These are phyloP conservation scores for Rutstroemia sp. DNA, from an alignment of 2,329 filamentous ascomycete species.

Conservation along the genomic window DNA sequence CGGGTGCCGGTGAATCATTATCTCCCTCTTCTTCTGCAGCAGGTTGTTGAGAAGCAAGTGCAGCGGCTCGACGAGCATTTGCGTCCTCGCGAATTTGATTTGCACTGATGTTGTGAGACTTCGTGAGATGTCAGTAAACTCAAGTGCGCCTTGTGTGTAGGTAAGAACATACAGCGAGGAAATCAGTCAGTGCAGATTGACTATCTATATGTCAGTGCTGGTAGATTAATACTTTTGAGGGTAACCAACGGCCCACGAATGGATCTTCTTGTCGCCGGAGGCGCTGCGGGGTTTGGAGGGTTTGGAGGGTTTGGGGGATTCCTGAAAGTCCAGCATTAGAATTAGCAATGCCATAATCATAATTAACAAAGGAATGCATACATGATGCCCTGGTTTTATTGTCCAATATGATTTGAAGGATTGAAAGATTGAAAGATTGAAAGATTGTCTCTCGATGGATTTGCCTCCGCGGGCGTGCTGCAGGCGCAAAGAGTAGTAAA, in stretches of 20 bases:
- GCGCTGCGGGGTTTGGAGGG: not conserved
- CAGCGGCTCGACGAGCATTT: slow-evolving; percentile 38
- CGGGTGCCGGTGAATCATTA: slow-evolving; percentile 20
- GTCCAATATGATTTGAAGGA: no score
- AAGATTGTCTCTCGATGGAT: no score
- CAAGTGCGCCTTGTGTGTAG: not conserved
- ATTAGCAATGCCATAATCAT: not conserved
- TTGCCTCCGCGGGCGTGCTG: no score
- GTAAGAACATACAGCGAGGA: slow-evolving; percentile 47
- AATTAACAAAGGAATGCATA: no score
- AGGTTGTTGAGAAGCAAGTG: slow-evolving; percentile 27
- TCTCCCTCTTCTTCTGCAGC: slow-evolving; percentile 30
- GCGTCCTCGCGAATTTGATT: slow-evolving; percentile 46
- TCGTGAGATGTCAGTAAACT: slow-evolving; percentile 23
- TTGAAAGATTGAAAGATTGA: no score
- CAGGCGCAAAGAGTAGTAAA: no score
- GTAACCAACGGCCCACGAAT: slow-evolving; percentile 27
- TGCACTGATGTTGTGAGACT: slow-evolving; percentile 68
- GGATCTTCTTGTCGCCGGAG: slow-evolving; percentile 3
- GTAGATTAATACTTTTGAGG: not conserved
- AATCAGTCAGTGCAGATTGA: slow-evolving; percentile 61
- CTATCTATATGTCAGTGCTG: slow-evolving; percentile 25
- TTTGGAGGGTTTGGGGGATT: slow-evolving; percentile 6
- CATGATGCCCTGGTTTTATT: no score
- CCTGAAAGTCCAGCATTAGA: not conserved